phyloP scores from a whole-genome alignment of 2,329 filamentous ascomycete species.

The Aspergillus pseudoviridinutans region DNA sequence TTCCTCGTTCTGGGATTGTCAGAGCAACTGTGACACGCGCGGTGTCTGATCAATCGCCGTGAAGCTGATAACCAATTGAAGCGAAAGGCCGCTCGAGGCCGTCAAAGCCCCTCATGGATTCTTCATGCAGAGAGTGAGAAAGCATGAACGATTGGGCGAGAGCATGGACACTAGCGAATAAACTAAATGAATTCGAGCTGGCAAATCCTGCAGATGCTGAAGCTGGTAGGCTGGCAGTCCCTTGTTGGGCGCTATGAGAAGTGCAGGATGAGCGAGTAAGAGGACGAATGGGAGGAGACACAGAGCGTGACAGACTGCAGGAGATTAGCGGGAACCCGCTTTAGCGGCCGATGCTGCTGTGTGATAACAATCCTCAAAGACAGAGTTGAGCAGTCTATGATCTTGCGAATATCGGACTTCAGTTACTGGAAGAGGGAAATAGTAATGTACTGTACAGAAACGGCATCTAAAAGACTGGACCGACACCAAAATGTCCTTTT shows the following conservation, averaged over 20 bases:
- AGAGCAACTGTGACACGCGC: conserved; percentile 6
- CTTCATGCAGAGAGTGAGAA: conserved; percentile 11
- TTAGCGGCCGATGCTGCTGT: conserved; percentile 15
- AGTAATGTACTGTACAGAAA: background rate
- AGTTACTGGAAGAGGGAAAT: background rate
- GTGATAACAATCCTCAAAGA: conserved; percentile 1
- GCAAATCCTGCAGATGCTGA: background rate
- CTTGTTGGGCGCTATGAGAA: conserved; percentile 12
- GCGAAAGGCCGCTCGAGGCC: background rate
- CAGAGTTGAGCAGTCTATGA: background rate
- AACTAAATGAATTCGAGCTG: background rate
- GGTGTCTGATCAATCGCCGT: conserved; percentile 8
- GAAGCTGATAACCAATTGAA: conserved; percentile 10
- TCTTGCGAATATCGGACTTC: background rate
- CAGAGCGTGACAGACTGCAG: conserved; percentile 11
- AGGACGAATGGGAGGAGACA: conserved; percentile 8
- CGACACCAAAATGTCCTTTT: background rate
- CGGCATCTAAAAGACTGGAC: background rate
- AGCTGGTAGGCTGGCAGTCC: background rate
- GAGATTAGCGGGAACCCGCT: conserved; percentile 17
- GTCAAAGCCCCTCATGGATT: conserved; percentile 11
- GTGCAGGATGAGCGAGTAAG: background rate
- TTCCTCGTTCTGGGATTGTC: background rate
- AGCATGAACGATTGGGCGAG: background rate
- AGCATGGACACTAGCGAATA: background rate